Conservation (phyloP, 345 rosid species). For the Rhizophora apiculata region DNA sequence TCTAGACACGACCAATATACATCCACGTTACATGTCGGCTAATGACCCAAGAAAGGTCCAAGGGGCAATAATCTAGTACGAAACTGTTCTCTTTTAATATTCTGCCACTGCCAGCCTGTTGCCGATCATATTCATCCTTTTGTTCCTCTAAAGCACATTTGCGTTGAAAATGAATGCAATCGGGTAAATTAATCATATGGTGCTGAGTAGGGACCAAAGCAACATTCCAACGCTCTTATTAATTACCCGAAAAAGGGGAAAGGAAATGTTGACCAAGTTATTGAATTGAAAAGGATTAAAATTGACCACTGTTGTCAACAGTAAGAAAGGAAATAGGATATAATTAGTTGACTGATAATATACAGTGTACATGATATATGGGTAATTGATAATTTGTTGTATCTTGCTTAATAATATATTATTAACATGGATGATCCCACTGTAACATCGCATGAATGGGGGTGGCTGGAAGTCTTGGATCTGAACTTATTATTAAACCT, state of each 20-base stretch:
- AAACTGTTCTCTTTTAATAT: not conserved
- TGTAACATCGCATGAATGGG: not conserved
- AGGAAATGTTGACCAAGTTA: not conserved
- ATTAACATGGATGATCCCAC: not conserved
- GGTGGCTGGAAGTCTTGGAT: not conserved
- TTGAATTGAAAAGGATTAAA: not conserved
- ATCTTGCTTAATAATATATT: too few relatives aligned
- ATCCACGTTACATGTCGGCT: constrained; percentile 9
- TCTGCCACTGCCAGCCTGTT: not conserved
- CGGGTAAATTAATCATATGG: too few relatives aligned
- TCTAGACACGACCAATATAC: not conserved
- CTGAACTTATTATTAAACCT: not conserved
- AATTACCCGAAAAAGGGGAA: not conserved
- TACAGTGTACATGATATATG: not conserved
- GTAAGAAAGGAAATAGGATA: too few relatives aligned
- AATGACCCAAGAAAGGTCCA: not conserved
- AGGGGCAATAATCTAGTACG: not conserved
- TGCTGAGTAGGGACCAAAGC: constrained; percentile 1
- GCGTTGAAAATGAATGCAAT: too few relatives aligned
- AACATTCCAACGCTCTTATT: constrained; percentile 1
- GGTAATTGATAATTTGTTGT: not conserved
- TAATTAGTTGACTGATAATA: too few relatives aligned
- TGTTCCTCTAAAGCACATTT: not conserved
- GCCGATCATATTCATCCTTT: constrained; percentile 2
- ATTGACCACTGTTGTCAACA: not conserved